Base-by-base conservation (phyloP, 306 rosid species). In the Canavalia gladiata region DNA sequence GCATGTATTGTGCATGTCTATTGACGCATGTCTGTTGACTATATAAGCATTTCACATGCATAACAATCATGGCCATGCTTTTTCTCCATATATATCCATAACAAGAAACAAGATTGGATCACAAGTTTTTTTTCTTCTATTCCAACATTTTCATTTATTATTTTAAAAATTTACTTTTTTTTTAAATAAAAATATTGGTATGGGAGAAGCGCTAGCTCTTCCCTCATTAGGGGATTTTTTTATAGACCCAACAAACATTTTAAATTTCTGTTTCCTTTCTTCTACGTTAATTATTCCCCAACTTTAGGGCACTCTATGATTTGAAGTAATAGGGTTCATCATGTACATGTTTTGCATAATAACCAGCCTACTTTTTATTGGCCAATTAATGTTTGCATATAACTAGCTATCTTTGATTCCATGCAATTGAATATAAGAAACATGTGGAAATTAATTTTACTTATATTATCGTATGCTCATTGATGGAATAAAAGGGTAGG, bases 21-120 rank as follows among this genome's bases (percentile, higher is more conserved):
- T 39, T 65, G 70, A 65, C 33, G 50, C 70, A 65, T 65, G 71
- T 66, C 70, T 42, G 52, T 43, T 68, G 73, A 68, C 73, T 68
- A 45, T 68, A 39, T 68, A 68, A 45, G 73, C 73, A 68, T 68
- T 43, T 68, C 73, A 68, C 73, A 68, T 68, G 73, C 73, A 68
- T 68, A 4, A 45, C 9, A 68, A 68, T 68, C 55, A 68, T 68
- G 8, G 37, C 9, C 73, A 25, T 43, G 39, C 55, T 28, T 67
- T 67, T 68, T 67, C 72, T 25, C 52, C 72, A 67, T 67, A 37
- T 68, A 68, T 45, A 7, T 67, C 72, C 42, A 67, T 67, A 42
- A 18, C 54, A 25, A 43, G 72, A 43, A 67, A 25, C 18, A 25
- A 67, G 43, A 8, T 43, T 67, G 55, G 8, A 42, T 67, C 72